Percentiles rank a stretch among this genome's conserved stretches.
Conservation (phyloP, 306 rosid genomes). For the Inga laurina region DNA sequence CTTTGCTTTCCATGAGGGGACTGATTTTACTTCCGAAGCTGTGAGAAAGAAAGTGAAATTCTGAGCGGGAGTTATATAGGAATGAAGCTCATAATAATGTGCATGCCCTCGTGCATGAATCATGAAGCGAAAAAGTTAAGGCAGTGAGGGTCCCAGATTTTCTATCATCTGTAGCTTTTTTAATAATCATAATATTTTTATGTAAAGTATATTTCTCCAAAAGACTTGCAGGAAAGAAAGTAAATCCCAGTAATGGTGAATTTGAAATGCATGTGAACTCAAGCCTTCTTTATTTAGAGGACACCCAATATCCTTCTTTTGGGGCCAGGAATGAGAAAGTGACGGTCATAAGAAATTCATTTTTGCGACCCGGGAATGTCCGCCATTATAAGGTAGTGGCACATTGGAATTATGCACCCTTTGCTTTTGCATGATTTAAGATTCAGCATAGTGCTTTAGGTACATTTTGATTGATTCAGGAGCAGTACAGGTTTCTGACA, state of each 20-base stretch:
- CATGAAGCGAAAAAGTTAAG: constrained; percentile 26
- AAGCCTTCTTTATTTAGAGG: background rate
- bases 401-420: background rate
- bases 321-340: background rate
- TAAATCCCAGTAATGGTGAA: background rate
- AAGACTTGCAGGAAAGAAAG: background rate
- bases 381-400: background rate
- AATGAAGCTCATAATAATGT: background rate
- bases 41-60: background rate
- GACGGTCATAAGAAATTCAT: background rate
- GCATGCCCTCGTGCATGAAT: constrained; percentile 34
- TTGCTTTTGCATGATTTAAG: constrained; percentile 6
- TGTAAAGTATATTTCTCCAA: constrained; percentile 11
- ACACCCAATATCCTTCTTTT: background rate
- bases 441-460: background rate
- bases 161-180: constrained; percentile 36
- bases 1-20: constrained; percentile 44
- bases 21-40: background rate
- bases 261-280: background rate
- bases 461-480: background rate
- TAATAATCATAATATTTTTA: background rate
- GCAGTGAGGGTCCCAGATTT: constrained; percentile 43
- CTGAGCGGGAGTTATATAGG: constrained; percentile 12
- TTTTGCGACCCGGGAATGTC: background rate
- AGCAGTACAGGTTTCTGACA: background rate